Evolutionary conservation across 345 rosid genomes (phyloP).

Genomic region (Toxicodendron radicans): DNA sequence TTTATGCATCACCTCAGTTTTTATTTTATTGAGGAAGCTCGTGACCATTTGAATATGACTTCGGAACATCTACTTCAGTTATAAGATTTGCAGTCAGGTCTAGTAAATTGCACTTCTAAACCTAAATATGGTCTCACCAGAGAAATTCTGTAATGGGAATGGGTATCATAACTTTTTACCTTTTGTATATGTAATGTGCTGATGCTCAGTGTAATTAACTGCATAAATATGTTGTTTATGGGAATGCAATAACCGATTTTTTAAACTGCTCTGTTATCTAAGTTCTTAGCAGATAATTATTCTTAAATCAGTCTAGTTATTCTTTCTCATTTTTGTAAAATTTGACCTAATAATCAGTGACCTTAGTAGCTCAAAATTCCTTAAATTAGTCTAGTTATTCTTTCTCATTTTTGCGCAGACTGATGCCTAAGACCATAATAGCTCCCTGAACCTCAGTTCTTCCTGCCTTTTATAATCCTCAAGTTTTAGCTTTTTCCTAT

Average conservation of each 20-base stretch:
- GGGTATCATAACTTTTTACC: not conserved
- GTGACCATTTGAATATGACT: conserved; percentile 5
- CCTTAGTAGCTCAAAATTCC: no score
- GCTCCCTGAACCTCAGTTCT: not conserved
- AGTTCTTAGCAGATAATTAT: no score
- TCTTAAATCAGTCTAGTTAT: not conserved
- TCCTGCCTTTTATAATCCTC: not conserved
- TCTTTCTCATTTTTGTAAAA: not conserved
- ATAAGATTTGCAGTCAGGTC: not conserved
- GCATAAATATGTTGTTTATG: not conserved
- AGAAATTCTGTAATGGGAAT: no score
- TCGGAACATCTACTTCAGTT: not conserved
- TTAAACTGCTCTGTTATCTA: no score
- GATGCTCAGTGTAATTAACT: not conserved
- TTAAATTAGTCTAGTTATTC: not conserved
- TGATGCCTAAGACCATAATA: not conserved
- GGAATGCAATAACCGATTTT: not conserved
- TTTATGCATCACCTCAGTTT: not conserved
- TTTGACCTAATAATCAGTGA: no score
- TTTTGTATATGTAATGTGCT: not conserved
- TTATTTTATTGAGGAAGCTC: not conserved
- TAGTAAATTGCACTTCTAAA: not conserved
- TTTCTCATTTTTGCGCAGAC: not conserved
- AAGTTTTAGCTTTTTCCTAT: not conserved
- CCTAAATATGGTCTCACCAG: no score